These are phyloP conservation scores for Neonectria faginata DNA, from an alignment of 2,329 filamentous ascomycete species.

Conservation along the genomic window DNA sequence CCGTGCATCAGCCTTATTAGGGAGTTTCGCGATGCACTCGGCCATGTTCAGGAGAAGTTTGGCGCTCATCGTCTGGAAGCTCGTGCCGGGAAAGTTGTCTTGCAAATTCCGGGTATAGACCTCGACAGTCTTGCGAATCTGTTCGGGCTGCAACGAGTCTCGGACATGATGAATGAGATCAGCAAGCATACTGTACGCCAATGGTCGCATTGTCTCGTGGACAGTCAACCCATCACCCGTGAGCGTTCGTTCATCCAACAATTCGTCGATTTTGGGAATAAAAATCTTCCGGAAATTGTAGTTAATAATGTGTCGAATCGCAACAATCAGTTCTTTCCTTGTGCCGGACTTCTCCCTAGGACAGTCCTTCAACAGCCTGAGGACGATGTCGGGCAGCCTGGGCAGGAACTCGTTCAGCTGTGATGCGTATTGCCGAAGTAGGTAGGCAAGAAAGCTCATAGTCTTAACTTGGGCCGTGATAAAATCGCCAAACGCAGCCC, in stretches of 20 bases:
- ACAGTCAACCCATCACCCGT: constrained; percentile 97
- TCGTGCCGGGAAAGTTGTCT: constrained; percentile 95
- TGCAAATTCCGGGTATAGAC: constrained; percentile 97
- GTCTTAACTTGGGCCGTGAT: constrained; percentile 99
- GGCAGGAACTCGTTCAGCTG: constrained; percentile 90
- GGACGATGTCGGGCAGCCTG: constrained; percentile 87
- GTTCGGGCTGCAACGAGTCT: constrained; percentile 86
- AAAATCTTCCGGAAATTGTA: constrained; percentile 99
- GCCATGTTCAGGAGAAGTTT: constrained; percentile 98
- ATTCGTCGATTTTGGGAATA: constrained; percentile 90
- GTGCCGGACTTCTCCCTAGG: constrained; percentile 93
- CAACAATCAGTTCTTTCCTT: constrained; percentile 93
- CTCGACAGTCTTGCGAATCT: constrained; percentile 95
- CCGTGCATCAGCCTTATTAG: constrained; percentile 92
- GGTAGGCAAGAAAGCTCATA: constrained; percentile 97
- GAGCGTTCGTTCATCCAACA: constrained; percentile 92
- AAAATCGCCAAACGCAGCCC: constrained; percentile 95
- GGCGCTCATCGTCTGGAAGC: constrained; percentile 99
- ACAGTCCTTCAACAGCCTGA: constrained; percentile 91
- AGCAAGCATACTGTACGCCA: constrained; percentile 98
- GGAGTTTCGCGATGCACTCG: constrained; percentile 94
- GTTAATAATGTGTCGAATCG: constrained; percentile 98
- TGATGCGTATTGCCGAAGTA: constrained; percentile 87
- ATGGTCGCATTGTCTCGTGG: constrained; percentile 93
- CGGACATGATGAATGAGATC: constrained; percentile 98